Base-by-base conservation (phyloP, 2,329 filamentous ascomycete genomes). In the Ustilaginoidea virens region DNA sequence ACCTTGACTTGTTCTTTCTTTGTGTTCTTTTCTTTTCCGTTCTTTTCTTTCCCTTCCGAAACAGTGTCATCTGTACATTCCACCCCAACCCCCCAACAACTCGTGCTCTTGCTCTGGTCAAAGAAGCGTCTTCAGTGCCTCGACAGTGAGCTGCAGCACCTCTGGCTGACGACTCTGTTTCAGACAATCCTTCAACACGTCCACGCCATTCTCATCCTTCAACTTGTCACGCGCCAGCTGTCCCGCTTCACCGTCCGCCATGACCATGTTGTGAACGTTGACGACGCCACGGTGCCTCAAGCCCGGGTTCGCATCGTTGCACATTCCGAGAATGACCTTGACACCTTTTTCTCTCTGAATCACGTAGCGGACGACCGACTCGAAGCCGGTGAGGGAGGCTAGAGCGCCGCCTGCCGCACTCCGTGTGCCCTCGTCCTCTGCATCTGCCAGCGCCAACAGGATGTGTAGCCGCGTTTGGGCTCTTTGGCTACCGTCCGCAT, bases 331-430 rank as follows among this genome's bases (percentile, higher is more conserved):
- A n/a, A 96, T 43, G n/a, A 82, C 70, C 36, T 74, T 64, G 4
- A 90, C 63, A 1, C 82, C 83, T 10, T 78, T 66, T 5, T 81
- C 71, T 20, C 78, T 64, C 34, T 71, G 67, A 21, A 92, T 43
- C 3, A 96, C 65, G 4, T 69, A 75, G 3, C 69, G 63, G 1
- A 87, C 76, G 0, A 81, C 79, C 2, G 67, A 65, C 41, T 90
- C 81, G 48, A 77, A 85, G 17, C 74, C 71, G 0, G 85, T 85
- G 15, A 98, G 55, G 53, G 80, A 80, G 1, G 87, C 90, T 28
- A 98, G 52, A 0, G 85, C 87, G 2, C 90, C 90, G 3, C 86
- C 85, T 0, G 90, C 86, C 0, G 85, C 90, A 27, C 75, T 73
- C 17, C 87, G 63, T 0, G 85, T 93, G 0, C 71, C 73, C 5